These are phyloP conservation scores for Trichoderma polysporum DNA, from an alignment of 2,329 filamentous ascomycete species.

Conservation along the genomic window DNA sequence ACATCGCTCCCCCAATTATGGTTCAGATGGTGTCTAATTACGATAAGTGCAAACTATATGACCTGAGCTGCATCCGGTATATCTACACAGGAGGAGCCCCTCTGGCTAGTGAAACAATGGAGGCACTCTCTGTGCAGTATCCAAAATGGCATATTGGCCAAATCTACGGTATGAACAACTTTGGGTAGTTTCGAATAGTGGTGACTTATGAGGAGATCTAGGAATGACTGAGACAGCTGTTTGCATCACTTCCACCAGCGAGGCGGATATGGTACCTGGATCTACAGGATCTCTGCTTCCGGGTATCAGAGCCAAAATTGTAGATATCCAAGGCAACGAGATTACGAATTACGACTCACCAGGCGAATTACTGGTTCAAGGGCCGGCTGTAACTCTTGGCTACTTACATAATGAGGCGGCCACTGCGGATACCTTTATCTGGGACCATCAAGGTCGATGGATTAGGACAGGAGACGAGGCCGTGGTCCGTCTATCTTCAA, in stretches of 20 bases:
- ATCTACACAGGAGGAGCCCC: conserved; percentile 75
- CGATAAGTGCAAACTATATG: conserved; percentile 59
- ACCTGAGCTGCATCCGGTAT: conserved; percentile 62
- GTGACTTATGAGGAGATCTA: too few relatives aligned
- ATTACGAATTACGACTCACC: conserved; percentile 67
- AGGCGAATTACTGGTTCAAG: conserved; percentile 78
- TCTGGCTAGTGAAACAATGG: conserved; percentile 65
- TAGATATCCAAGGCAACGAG: conserved; percentile 66
- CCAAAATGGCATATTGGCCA: conserved; percentile 67
- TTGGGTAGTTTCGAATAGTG: too few relatives aligned
- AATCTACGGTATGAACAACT: conserved; percentile 63
- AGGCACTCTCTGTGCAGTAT: conserved; percentile 59
- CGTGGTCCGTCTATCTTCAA: conserved; percentile 60
- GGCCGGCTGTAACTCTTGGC: conserved; percentile 73
- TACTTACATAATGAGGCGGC: conserved; percentile 86
- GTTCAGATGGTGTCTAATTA: conserved; percentile 68
- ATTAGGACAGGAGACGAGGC: conserved; percentile 86
- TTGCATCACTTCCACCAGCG: conserved; percentile 48
- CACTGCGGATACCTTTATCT: conserved; percentile 74
- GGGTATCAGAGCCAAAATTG: conserved; percentile 60
- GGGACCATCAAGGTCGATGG: conserved; percentile 67
- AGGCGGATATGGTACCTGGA: conserved; percentile 63
- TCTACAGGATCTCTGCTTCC: conserved; percentile 68
- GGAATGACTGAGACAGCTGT: conserved; percentile 70
- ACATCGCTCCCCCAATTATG: conserved; percentile 75